Percentiles rank a stretch among this genome's conserved stretches.
phyloP scores from a whole-genome alignment of 148 eudicot genomes.

The Rhododendron simsii region DNA sequence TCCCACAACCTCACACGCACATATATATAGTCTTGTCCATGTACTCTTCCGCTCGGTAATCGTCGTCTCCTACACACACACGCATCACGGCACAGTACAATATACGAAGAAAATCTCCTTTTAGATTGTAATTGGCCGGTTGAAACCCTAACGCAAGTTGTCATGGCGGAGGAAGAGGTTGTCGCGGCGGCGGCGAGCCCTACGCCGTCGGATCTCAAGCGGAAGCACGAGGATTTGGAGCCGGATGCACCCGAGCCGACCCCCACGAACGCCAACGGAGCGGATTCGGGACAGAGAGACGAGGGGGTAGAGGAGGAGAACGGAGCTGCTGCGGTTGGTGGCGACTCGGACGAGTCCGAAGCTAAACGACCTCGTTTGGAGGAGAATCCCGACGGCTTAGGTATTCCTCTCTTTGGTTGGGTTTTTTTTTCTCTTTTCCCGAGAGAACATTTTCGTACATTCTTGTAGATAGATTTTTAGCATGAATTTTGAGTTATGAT shows the following conservation, averaged over 20 bases:
- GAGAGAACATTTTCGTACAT: too few species aligned
- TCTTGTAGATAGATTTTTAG: too few species aligned
- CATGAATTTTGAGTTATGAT: background rate
- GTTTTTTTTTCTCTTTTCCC: too few species aligned
- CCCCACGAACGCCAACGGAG: background rate
- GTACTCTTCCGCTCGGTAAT: background rate
- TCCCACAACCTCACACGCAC: background rate
- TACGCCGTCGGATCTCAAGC: conserved; percentile 37
- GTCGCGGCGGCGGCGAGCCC: conserved; percentile 17
- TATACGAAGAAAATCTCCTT: background rate
- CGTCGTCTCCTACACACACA: background rate
- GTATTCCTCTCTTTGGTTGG: conserved; percentile 18
- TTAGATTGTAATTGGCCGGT: background rate
- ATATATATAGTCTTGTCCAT: background rate
- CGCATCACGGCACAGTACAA: background rate
- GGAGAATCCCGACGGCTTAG: conserved; percentile 31
- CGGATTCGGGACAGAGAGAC: conserved; percentile 9
- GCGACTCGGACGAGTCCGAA: conserved; percentile 18
- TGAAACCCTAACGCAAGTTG: conserved; percentile 2
- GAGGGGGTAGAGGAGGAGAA: background rate
- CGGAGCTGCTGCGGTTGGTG: conserved; percentile 19
- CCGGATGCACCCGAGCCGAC: conserved; percentile 20
- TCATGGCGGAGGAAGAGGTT: conserved; percentile 45
- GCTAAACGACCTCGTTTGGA: conserved; percentile 72
- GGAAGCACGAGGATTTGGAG: conserved; percentile 62